Evolutionary conservation across 1,284 basidiomycete species (phyloP), one percentile per base, ranked within the genome.

Genomic region (Erythrobasidium hasegawianum): DNA sequence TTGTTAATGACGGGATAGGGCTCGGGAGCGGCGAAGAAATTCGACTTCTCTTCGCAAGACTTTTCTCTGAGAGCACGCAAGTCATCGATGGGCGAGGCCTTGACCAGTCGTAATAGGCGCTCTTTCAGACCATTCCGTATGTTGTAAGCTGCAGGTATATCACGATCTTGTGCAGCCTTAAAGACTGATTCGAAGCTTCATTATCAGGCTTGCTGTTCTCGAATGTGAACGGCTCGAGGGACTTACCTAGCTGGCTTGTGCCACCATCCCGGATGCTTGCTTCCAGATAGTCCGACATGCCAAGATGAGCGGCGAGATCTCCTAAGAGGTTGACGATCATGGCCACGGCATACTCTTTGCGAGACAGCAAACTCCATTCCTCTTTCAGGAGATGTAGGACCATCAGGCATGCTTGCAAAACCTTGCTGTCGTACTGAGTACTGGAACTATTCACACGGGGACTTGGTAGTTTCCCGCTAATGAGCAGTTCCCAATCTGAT

Each of bases 241-340:
- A 33, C 33, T 33, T 33, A 33, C 33, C 33, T 4, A 33, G 3
- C 3, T 26, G 7, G n/a, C 16, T 18, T 3, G 18, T 1, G 29
- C 13, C 43, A 10, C 56, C 61, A 14, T 64, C 59, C 16, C 61
- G 45, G 3, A 16, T 14, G 74, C 91, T 92, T 76, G 49, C 45
- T 29, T 95, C 91, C 1, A 84, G 83, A 89, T 91, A 96, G 73
- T 90, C 88, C 0, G 83, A 83, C 26, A 87, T 82, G 5, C 88
- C 83, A 13, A 84, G 27, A 0, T 64, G 77, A 8, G 81, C 73
- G 1, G 88, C 87, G n/a, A 94, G 77, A 1, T 81, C 80, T 65
- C 85, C 84, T 5, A 94, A 81, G 9, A 91, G 71, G 0, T 83
- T 82, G 0, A 82, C 86, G 8, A 94, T 77, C 26, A 78, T 78